Conservation (phyloP, 352 stramenopile species). For the Pythium chondricola region DNA sequence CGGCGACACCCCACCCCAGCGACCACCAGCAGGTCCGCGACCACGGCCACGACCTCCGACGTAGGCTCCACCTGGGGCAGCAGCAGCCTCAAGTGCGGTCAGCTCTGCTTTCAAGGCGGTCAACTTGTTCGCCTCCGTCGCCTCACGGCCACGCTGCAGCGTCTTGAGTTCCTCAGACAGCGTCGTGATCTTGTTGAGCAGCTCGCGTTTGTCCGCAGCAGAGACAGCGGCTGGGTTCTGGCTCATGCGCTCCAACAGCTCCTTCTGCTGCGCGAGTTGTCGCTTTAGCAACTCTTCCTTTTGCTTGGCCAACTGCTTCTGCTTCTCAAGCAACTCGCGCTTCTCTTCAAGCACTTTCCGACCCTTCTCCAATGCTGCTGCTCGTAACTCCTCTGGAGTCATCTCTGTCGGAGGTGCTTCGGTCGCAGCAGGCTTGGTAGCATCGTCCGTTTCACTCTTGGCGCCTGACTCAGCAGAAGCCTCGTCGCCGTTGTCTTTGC, state of each 20-base stretch:
- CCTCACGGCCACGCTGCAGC: conserved; percentile 25
- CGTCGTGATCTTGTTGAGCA: conserved; percentile 81
- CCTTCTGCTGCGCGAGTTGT: conserved; percentile 75
- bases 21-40: conserved; percentile 25
- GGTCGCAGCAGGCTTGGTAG: background rate
- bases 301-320: conserved; percentile 77
- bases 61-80: background rate
- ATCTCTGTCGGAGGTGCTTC: conserved; percentile 42
- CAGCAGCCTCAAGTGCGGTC: conserved; percentile 52
- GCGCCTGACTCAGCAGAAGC: background rate
- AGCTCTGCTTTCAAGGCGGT: conserved; percentile 61
- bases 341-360: conserved; percentile 82
- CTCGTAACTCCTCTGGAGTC: conserved; percentile 66
- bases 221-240: conserved; percentile 66
- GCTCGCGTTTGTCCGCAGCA: conserved; percentile 59
- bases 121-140: conserved; percentile 23
- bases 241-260: conserved; percentile 78
- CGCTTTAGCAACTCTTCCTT: conserved; percentile 79
- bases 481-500: conserved; percentile 27
- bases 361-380: conserved; percentile 70
- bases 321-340: conserved; percentile 81
- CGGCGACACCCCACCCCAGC: conserved; percentile 19
- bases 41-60: conserved; percentile 2
- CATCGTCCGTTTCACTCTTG: background rate
- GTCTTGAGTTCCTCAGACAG: conserved; percentile 66